Conservation (phyloP, 768 basidiomycete species). For the Dacryopinax primogenitus region DNA sequence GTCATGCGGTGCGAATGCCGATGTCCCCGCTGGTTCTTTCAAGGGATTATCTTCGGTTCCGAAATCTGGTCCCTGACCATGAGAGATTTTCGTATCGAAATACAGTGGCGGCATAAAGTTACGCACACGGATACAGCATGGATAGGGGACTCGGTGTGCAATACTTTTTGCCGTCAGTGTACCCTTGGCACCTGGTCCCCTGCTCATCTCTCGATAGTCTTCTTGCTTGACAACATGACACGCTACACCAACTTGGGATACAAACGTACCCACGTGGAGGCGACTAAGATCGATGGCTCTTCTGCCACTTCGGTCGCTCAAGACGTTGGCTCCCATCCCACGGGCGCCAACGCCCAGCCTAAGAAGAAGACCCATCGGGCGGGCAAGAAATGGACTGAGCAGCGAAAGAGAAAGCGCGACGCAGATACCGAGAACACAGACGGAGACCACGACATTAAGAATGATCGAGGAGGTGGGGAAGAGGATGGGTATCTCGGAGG, state of each 20-base stretch:
- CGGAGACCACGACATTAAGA: not conserved
- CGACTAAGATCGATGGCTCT: slow-evolving; percentile 24
- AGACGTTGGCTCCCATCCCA: slow-evolving; percentile 26
- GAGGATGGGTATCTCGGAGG: slow-evolving; percentile 18
- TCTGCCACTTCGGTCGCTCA: slow-evolving; percentile 8
- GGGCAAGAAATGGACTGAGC: slow-evolving; percentile 24
- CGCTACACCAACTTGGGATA: slow-evolving; percentile 60
- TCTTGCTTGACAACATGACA: slow-evolving; percentile 39
- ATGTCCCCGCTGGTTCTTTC: not conserved
- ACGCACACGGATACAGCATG: too few species aligned
- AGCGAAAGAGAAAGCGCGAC: slow-evolving; percentile 38
- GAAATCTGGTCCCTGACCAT: too few species aligned
- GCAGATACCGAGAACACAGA: slow-evolving; percentile 25
- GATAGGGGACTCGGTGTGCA: too few species aligned
- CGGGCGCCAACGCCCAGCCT: too few species aligned
- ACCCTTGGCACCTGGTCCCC: not conserved
- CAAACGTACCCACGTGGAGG: slow-evolving; percentile 58
- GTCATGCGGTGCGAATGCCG: not conserved
- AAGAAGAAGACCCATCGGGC: slow-evolving; percentile 34
- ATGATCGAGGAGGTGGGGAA: slow-evolving; percentile 13
- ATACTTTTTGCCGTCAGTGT: too few species aligned
- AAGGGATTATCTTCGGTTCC: too few species aligned
- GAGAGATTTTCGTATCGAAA: too few species aligned
- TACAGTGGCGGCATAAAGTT: too few species aligned
- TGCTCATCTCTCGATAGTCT: not conserved